These are phyloP conservation scores for Triticum urartu DNA, from an alignment of 176 grass and related monocot species.

Conservation along the genomic window DNA sequence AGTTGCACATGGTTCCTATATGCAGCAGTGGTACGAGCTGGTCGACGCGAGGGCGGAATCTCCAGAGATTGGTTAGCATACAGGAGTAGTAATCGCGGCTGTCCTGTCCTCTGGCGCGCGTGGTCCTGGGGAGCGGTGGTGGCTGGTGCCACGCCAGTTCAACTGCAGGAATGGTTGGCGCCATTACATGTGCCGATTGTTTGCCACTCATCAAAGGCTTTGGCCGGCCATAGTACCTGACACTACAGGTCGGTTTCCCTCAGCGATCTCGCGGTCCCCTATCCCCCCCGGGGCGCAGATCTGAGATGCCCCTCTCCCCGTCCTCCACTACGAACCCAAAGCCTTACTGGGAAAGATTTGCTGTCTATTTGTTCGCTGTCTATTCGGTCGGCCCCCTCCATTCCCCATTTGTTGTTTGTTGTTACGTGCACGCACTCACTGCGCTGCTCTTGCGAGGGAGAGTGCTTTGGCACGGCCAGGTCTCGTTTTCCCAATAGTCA, in stretches of 20 bases:
- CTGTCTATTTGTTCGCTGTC: constrained; percentile 48
- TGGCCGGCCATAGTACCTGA: constrained; percentile 10
- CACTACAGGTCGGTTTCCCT: constrained; percentile 40
- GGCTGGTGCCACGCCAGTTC: constrained; percentile 22
- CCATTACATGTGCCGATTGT: constrained; percentile 21
- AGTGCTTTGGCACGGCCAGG: not conserved
- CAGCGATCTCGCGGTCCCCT: constrained; percentile 33
- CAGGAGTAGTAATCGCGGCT: constrained; percentile 21
- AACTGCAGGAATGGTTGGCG: constrained; percentile 36
- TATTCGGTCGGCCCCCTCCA: constrained; percentile 1
- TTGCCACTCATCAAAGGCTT: not conserved
- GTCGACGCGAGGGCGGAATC: constrained; percentile 13
- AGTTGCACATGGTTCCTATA: constrained; percentile 17
- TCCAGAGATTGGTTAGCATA: not conserved
- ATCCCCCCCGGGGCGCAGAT: constrained; percentile 10
- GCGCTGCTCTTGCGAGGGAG: not conserved
- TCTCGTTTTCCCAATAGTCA: not conserved
- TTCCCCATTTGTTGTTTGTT: not conserved
- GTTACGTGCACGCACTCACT: not conserved
- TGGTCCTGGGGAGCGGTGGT: constrained; percentile 17
- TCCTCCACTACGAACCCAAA: constrained; percentile 19
- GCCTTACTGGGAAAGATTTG: constrained; percentile 33
- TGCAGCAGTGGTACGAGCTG: not conserved
- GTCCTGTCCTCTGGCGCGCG: not conserved
- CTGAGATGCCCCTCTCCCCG: constrained; percentile 28